These are phyloP conservation scores for Alloteropsis angusta DNA, from an alignment of 202 grass and related monocot genomes.

Conservation along the genomic window DNA sequence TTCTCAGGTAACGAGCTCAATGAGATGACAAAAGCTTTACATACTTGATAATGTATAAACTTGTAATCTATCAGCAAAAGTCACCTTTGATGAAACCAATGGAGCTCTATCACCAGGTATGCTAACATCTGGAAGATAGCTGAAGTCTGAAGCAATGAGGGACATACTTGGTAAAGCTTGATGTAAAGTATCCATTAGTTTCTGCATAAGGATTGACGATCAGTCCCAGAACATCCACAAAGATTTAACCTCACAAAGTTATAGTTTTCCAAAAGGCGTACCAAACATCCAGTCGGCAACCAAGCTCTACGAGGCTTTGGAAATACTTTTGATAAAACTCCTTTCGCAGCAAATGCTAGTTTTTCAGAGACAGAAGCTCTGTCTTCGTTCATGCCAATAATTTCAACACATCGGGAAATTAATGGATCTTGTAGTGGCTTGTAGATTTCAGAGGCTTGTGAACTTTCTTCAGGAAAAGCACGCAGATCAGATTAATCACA, in stretches of 20 bases:
- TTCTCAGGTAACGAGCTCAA: not conserved
- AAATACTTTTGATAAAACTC: conserved; percentile 62
- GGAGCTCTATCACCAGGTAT: conserved; percentile 91
- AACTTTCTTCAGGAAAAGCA: conserved; percentile 65
- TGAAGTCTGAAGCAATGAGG: conserved; percentile 91
- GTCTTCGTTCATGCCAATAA: conserved; percentile 60
- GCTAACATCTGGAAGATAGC: conserved; percentile 93
- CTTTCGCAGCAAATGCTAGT: conserved; percentile 49
- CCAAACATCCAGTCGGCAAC: conserved; percentile 96
- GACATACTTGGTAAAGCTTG: conserved; percentile 86
- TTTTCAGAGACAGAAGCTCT: conserved; percentile 34
- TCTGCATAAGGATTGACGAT: conserved; percentile 27
- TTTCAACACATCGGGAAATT: conserved; percentile 59
- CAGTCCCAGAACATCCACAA: not conserved
- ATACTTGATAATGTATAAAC: not conserved
- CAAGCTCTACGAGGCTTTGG: conserved; percentile 85
- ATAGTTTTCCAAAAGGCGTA: conserved; percentile 19
- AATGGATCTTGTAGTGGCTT: conserved; percentile 91
- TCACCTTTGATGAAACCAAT: conserved; percentile 83
- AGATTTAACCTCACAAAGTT: not conserved
- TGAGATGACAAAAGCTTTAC: not conserved
- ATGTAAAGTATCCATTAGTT: conserved; percentile 86
- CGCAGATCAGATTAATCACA: conserved; percentile 23
- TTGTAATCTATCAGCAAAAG: not conserved
- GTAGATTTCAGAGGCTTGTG: conserved; percentile 70